These are phyloP conservation scores for Sordariomycetes sp. DNA, from an alignment of 2,329 filamentous ascomycete species.

Conservation along the genomic window DNA sequence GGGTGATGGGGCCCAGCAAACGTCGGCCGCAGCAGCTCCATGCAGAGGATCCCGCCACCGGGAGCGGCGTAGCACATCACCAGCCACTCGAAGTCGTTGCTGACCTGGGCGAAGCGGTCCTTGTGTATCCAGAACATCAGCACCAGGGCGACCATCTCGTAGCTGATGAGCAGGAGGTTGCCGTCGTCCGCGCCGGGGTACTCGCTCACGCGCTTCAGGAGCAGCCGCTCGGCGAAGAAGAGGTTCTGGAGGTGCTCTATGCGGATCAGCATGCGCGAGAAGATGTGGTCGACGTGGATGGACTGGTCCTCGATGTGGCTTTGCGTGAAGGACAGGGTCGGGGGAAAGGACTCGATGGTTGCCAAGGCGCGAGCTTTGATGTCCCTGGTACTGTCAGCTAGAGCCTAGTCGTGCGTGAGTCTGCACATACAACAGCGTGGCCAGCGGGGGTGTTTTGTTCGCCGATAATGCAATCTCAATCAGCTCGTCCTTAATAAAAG, in stretches of 20 bases:
- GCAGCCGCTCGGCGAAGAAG: constrained; percentile 47
- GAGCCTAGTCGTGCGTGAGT: neutral
- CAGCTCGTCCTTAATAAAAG: constrained; percentile 15
- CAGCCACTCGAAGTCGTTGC: constrained; percentile 33
- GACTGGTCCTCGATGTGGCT: constrained; percentile 39
- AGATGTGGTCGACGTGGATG: constrained; percentile 26
- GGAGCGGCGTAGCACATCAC: constrained; percentile 41
- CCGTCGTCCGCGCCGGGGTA: constrained; percentile 15
- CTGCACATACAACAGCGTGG: constrained; percentile 7
- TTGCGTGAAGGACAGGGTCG: constrained; percentile 37
- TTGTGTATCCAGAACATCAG: constrained; percentile 36
- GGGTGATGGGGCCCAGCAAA: constrained; percentile 13
- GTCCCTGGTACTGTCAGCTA: constrained; percentile 1
- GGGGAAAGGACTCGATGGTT: constrained; percentile 35
- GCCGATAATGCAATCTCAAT: constrained; percentile 16
- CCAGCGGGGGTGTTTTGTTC: constrained; percentile 11
- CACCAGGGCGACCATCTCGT: constrained; percentile 34
- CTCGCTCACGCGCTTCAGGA: constrained; percentile 26
- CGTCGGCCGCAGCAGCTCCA: constrained; percentile 32
- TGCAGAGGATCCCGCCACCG: constrained; percentile 35
- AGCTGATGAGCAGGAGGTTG: constrained; percentile 31
- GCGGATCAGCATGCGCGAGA: constrained; percentile 33
- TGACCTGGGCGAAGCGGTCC: constrained; percentile 26
- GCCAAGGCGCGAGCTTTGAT: constrained; percentile 18
- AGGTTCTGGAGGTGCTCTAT: constrained; percentile 44